Evolutionary conservation across 768 basidiomycete species (phyloP).

Genomic region (Pleurotus platypus): DNA sequence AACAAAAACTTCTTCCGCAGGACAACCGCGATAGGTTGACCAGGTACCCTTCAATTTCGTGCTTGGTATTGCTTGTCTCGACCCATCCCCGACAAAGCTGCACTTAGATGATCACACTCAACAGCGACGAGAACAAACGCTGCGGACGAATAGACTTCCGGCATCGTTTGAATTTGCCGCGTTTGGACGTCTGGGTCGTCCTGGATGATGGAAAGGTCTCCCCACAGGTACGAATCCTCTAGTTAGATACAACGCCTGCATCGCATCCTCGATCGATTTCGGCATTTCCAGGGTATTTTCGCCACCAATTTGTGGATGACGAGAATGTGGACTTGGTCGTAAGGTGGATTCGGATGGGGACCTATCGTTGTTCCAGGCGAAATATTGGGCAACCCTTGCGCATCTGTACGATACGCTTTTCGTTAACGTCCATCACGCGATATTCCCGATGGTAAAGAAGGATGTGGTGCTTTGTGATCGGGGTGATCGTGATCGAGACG

Average conservation of each 20-base stretch:
- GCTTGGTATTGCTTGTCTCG: too few relatives aligned
- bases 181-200: too few relatives aligned
- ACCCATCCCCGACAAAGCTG: background rate
- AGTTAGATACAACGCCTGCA: background rate
- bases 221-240: background rate
- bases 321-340: background rate
- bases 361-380: too few relatives aligned
- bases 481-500: background rate
- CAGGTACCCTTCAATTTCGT: too few relatives aligned
- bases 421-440: background rate
- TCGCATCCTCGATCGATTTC: conserved; percentile 1
- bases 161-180: too few relatives aligned
- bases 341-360: too few relatives aligned
- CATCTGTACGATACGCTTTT: background rate
- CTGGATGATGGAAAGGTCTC: background rate
- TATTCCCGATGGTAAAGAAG: background rate
- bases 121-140: background rate
- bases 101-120: background rate
- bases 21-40: too few relatives aligned
- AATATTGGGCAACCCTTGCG: too few relatives aligned
- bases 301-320: background rate
- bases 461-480: background rate
- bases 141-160: background rate
- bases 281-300: background rate
- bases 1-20: too few relatives aligned